Base-by-base conservation (phyloP, 371 early-diverging fungal genomes). In the Rhizomucor pusillus region DNA sequence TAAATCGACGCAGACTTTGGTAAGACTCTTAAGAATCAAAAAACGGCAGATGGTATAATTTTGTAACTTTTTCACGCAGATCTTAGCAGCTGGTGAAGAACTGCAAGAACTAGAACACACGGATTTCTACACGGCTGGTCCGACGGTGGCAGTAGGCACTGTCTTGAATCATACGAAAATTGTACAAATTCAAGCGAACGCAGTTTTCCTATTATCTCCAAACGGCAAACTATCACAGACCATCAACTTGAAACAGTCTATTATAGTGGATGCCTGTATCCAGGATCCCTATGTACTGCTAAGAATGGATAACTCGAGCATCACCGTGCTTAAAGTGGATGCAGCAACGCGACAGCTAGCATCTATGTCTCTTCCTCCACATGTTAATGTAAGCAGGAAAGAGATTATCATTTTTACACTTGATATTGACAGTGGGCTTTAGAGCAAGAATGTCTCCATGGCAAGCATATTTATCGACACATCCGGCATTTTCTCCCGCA, bases 231-330 rank as follows among this genome's bases (percentile, higher is more conserved):
- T 77, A 25, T 52, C 79, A 9, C 80, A 86, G 51, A 69, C 82
- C 16, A 61, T 87, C 1, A 78, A 81, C 40, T 71, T 90, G 9
- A 86, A 84, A 18, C 81, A 87, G 68, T 56, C 74, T 56, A 49
- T 76, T 56, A 81, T 92, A 47, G 77, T 88, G 0, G 84, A 87
- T 13, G 90, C 91, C 12, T 80, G 84, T 58, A 84, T 97, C 33
- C 67, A 71, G 1, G 94, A 94, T 62, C 92, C 93, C 0, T 92
- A 89, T 56, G 76, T 95, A 14, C 52, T 94, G n/a, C 57, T 95
- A 7, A 73, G 81, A 39, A 67, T 85, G 54, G 84, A 82, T 47
- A 79, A 78, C 47, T 88, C 86, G 11, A 77, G 81, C 5, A 67
- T 88, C 12, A 52, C 77, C n/a, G 60, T 90, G 13, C 70, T 88